Evolutionary conservation across 2,329 filamentous ascomycete species (phyloP).

Genomic region (Thielaviopsis punctulata): DNA sequence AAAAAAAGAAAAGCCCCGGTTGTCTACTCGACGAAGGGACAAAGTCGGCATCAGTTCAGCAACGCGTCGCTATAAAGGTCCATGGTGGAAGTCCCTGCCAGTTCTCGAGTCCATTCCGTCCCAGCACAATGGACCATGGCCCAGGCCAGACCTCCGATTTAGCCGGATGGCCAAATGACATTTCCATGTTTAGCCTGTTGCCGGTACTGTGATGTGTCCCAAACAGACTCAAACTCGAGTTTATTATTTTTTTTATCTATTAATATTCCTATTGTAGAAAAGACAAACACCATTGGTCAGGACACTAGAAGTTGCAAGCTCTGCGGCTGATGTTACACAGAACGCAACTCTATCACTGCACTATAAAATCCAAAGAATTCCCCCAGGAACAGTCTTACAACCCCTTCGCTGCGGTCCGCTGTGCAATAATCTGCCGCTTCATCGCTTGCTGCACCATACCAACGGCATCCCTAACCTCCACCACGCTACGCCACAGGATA

Average conservation of each 20-base stretch:
- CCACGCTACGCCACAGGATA: conserved; percentile 19
- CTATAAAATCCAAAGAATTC: not conserved
- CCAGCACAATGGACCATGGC: not conserved
- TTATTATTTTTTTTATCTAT: no score
- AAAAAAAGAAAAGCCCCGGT: no score
- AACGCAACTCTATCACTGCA: not conserved
- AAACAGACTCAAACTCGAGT: not conserved
- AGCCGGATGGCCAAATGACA: not conserved
- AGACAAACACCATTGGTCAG: not conserved
- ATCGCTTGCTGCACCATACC: conserved; percentile 4
- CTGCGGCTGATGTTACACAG: not conserved
- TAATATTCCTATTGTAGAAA: no score
- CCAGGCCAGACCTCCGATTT: not conserved
- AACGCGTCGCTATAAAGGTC: no score
- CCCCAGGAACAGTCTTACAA: not conserved
- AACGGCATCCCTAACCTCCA: conserved; percentile 12
- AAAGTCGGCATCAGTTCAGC: no score
- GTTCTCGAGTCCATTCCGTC: no score
- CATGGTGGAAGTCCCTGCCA: no score
- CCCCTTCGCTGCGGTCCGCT: not conserved
- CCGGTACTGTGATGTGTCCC: no score
- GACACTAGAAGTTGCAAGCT: not conserved
- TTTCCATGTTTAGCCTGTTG: not conserved
- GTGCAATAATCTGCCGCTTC: not conserved
- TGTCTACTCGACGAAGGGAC: no score